A percentile compares a stretch with the other conserved stretches of the same genome.
These are phyloP conservation scores for Musa itinerans DNA, from an alignment of 176 grass and related monocot species.

Conservation along the genomic window DNA sequence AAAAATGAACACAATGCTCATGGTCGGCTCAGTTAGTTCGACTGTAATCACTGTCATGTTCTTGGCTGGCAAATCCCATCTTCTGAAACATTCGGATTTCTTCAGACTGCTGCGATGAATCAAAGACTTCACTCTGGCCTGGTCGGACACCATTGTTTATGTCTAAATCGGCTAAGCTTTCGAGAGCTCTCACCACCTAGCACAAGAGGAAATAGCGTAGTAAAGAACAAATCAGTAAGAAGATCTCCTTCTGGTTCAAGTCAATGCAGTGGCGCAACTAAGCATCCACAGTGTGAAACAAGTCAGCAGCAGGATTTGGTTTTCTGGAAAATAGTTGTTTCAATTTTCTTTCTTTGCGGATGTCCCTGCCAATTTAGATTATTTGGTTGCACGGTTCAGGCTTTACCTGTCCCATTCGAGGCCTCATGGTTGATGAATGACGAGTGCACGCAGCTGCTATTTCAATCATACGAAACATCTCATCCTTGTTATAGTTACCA, in stretches of 20 bases:
- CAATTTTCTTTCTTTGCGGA: too few relatives aligned
- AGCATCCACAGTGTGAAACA: too few relatives aligned
- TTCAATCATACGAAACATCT: slow-evolving; percentile 82
- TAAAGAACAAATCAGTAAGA: slow-evolving; percentile 7
- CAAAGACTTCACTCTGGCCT: slow-evolving; percentile 73
- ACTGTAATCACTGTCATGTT: slow-evolving; percentile 60
- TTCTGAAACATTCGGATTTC: slow-evolving; percentile 92
- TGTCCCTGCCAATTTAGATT: background rate
- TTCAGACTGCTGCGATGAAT: slow-evolving; percentile 61
- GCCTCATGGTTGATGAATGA: slow-evolving; percentile 78
- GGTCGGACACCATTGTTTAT: slow-evolving; percentile 81
- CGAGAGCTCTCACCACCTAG: slow-evolving; percentile 87
- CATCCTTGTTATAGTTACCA: slow-evolving; percentile 47
- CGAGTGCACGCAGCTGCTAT: slow-evolving; percentile 83
- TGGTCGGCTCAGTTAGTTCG: slow-evolving; percentile 45
- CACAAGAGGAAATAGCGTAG: background rate
- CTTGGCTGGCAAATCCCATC: slow-evolving; percentile 64
- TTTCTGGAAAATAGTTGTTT: too few relatives aligned
- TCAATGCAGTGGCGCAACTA: too few relatives aligned
- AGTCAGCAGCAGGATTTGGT: too few relatives aligned
- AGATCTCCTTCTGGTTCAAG: background rate
- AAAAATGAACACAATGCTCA: slow-evolving; percentile 51
- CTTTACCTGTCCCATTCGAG: slow-evolving; percentile 86
- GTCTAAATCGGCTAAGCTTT: slow-evolving; percentile 79
- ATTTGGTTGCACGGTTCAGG: background rate